Evolutionary conservation across 2,329 filamentous ascomycete species (phyloP).

Genomic region (Neoascochyta sp.): DNA sequence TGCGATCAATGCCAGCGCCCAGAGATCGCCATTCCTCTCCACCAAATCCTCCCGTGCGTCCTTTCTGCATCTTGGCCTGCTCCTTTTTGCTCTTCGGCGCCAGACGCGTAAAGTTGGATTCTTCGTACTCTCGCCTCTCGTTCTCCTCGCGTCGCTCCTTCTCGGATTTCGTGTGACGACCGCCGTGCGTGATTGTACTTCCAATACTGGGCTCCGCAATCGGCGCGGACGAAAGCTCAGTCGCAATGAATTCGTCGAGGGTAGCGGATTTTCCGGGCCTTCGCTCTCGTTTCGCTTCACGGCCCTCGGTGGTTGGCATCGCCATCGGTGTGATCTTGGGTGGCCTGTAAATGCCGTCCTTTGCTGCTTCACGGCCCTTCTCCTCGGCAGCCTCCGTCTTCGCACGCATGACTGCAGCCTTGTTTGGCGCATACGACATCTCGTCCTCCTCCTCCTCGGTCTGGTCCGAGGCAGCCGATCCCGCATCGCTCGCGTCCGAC

Average conservation of each 20-base stretch:
- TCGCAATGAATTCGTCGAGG: slow-evolving; percentile 85
- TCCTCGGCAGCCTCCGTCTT: slow-evolving; percentile 16
- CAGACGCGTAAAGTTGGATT: slow-evolving; percentile 83
- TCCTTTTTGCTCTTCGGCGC: slow-evolving; percentile 89
- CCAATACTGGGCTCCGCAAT: slow-evolving; percentile 86
- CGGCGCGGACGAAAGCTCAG: slow-evolving; percentile 78
- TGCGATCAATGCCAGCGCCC: slow-evolving; percentile 80
- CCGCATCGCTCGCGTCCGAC: slow-evolving; percentile 41
- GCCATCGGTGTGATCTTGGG: slow-evolving; percentile 82
- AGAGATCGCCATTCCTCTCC: slow-evolving; percentile 91
- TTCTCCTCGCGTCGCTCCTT: slow-evolving; percentile 72
- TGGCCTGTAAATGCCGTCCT: slow-evolving; percentile 77
- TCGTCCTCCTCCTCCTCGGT: slow-evolving; percentile 50
- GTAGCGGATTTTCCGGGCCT: slow-evolving; percentile 71
- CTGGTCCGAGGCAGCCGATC: slow-evolving; percentile 26
- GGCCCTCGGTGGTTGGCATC: slow-evolving; percentile 66
- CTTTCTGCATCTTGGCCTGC: slow-evolving; percentile 56
- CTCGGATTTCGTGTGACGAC: slow-evolving; percentile 73
- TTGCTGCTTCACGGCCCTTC: slow-evolving; percentile 31
- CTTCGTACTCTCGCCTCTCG: slow-evolving; percentile 82
- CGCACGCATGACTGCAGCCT: slow-evolving; percentile 43
- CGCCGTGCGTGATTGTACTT: slow-evolving; percentile 76
- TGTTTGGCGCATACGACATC: slow-evolving; percentile 61
- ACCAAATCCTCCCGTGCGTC: slow-evolving; percentile 61
- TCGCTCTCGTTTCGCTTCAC: slow-evolving; percentile 59